Percentiles rank a stretch among this genome's conserved stretches.
Conservation (phyloP, 179 eudicot species). For the Silene noctiflora region DNA sequence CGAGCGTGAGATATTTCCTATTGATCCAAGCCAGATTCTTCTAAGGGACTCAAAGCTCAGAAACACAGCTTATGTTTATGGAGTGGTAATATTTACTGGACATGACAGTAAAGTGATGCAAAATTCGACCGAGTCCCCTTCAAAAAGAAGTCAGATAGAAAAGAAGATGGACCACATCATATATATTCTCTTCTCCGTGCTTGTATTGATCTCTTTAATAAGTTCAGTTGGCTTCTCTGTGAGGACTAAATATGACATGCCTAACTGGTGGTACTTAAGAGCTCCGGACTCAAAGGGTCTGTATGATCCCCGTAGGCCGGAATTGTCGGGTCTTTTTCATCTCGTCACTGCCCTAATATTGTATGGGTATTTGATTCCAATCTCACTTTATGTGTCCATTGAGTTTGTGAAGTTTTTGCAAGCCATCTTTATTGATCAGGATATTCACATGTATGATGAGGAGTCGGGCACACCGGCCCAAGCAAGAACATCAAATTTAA, state of each 20-base stretch:
- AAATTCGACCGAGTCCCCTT: constrained; percentile 46
- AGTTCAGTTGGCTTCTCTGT: constrained; percentile 47
- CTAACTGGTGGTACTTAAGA: constrained; percentile 39
- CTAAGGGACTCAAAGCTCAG: constrained; percentile 49
- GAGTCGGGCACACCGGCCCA: constrained; percentile 91
- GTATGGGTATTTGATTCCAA: constrained; percentile 89
- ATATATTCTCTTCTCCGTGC: constrained; percentile 42
- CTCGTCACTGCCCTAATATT: constrained; percentile 88
- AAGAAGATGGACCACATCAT: constrained; percentile 48
- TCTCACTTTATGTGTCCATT: constrained; percentile 88
- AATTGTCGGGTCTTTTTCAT: constrained; percentile 63
- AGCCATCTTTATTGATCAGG: constrained; percentile 80
- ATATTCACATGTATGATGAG: constrained; percentile 75
- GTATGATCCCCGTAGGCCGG: constrained; percentile 37
- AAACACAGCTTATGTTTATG: constrained; percentile 42
- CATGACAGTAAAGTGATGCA: constrained; percentile 58
- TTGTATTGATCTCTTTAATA: constrained; percentile 42
- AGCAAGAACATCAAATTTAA: constrained; percentile 92
- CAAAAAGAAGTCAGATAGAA: constrained; percentile 45
- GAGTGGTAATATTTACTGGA: constrained; percentile 46
- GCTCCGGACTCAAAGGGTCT: constrained; percentile 29
- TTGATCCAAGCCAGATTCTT: constrained; percentile 48
- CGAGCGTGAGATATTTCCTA: constrained; percentile 37
- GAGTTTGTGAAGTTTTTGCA: constrained; percentile 96
- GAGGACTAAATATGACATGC: constrained; percentile 37